Base-by-base conservation (phyloP, 352 stramenopile genomes). In the Blastocystis sp. region DNA sequence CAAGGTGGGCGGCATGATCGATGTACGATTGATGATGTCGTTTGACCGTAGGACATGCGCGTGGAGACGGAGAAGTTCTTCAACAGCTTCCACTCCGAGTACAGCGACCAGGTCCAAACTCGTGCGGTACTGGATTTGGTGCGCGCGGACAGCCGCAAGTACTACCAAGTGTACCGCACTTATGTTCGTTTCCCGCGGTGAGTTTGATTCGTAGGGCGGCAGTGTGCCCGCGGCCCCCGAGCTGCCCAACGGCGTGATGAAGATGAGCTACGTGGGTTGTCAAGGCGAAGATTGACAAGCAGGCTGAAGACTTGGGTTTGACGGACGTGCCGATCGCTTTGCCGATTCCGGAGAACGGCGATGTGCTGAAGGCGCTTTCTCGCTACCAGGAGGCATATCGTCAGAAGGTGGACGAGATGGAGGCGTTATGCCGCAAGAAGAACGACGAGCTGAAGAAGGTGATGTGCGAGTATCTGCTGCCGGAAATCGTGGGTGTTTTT, bases 381-480 rank as follows among this genome's bases (percentile, higher is more conserved):
- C 57, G 66, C 11, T 14, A 69, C 19, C 45, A 68, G 3, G 54
- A 54, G 21, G 54, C 24, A 42, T 48, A 69, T 3, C 57, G 38
- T n/a, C 21, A 54, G 10, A 14, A 21, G 0, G 38, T 24, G 19
- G 54, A 21, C n/a, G 74, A 84, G 6, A 57, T 57, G 48, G 6
- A 57, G 48, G 48, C 48, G 48, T 14, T 57, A 0, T 57, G 48
- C 48, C 6, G 14, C 6, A 7, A 57, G 17, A 34, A 62, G 17
- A 69, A 28, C 42, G 24, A 68, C 6, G 24, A 84, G 24, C 21
- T 69, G 3, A 42, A 40, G 24, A 84, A 69, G 21, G 21, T 84
- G 17, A 62, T 84, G 74, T 54, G 54, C 34, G 52, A 84, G 19
- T 64, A 48, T 34, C 61, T 84, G 17, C 54, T 84, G n/a, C 74